Percentiles rank a stretch among this genome's conserved stretches.
These are phyloP conservation scores for Nakaseomyces bracarensis DNA, from an alignment of 1,139 yeast species.

Conservation along the genomic window DNA sequence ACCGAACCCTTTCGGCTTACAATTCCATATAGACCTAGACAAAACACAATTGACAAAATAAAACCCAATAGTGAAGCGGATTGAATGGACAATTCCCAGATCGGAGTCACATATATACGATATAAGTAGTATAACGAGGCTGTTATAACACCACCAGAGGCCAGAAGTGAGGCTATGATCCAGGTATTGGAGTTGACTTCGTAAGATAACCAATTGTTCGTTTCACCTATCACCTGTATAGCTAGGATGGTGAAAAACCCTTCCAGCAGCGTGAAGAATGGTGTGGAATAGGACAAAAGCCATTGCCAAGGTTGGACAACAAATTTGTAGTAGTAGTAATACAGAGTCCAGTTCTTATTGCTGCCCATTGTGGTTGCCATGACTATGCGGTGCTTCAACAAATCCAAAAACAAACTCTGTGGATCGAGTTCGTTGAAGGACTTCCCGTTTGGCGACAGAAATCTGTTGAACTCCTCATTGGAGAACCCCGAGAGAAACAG, in stretches of 20 bases:
- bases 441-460: slow-evolving; percentile 22
- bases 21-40: slow-evolving; percentile 77
- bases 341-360: slow-evolving; percentile 11
- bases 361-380: slow-evolving; percentile 2
- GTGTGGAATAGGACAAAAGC: slow-evolving; percentile 70
- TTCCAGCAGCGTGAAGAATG: slow-evolving; percentile 78
- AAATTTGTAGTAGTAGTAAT: slow-evolving; percentile 32
- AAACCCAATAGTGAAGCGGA: slow-evolving; percentile 84
- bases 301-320: slow-evolving; percentile 58
- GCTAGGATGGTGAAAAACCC: slow-evolving; percentile 86
- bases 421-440: slow-evolving; percentile 3
- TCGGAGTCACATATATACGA: slow-evolving; percentile 73
- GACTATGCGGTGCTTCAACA: slow-evolving; percentile 1
- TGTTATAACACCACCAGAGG: slow-evolving; percentile 70
- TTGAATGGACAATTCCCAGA: slow-evolving; percentile 52
- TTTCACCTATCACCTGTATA: slow-evolving; percentile 85
- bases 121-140: slow-evolving; percentile 70
- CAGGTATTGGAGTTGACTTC: slow-evolving; percentile 47
- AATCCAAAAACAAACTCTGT: neutral
- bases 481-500: slow-evolving; percentile 51
- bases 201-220: slow-evolving; percentile 54
- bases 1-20: slow-evolving; percentile 79
- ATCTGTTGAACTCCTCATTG: slow-evolving; percentile 20
- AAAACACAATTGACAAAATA: slow-evolving; percentile 64
- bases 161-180: slow-evolving; percentile 66